Evolutionary conservation across 441 rosid genomes (phyloP), one percentile per base, ranked within the genome.

Genomic region (Gossypium laxum): DNA sequence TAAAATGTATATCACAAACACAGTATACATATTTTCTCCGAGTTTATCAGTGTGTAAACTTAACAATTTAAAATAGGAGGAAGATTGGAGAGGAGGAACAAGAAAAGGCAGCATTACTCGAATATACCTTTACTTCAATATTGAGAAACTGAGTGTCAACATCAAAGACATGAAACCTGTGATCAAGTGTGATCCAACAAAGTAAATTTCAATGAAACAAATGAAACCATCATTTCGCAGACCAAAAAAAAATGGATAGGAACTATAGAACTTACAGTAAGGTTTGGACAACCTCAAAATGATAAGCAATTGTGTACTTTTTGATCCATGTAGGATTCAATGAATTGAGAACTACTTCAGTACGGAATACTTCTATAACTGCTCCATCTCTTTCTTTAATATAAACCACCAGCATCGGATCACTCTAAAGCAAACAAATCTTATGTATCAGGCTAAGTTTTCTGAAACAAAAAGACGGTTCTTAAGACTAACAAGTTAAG

Each of bases 371-470:
- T 80, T 93, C 98, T 18, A 78, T 62, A 61, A 82, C 74, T 62
- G 78, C 17, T 72, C 96, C 97, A 77, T 93, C 96, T 79, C 81
- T 85, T 77, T 78, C 88, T 82, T 83, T 88, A 2, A 73, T 78
- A 76, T 85, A 88, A 75, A 81, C 84, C 74, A 93, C 92, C 77
- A 91, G 72, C 96, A 93, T 83, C n/a, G 98, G 93, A 83, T 93
- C 97, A 75, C 98, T 93, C 98, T 93, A 77, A 71, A 80, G 77
- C 76, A 79, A 77, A 72, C 56, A 72, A 69, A 81, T 74, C 24
- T 26, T 19, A 64, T 72, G 52, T 67, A 57, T 19, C 57, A 76
- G 41, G 54, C 57, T 22, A 71, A 48, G 43, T 15, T 60, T 74
- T 71, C 69, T 72, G 72, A 48, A 65, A 67, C 21, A 45, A 54